phyloP scores from a whole-genome alignment of 192 early-diverging fungal species.

The Entomortierella beljakovae region DNA sequence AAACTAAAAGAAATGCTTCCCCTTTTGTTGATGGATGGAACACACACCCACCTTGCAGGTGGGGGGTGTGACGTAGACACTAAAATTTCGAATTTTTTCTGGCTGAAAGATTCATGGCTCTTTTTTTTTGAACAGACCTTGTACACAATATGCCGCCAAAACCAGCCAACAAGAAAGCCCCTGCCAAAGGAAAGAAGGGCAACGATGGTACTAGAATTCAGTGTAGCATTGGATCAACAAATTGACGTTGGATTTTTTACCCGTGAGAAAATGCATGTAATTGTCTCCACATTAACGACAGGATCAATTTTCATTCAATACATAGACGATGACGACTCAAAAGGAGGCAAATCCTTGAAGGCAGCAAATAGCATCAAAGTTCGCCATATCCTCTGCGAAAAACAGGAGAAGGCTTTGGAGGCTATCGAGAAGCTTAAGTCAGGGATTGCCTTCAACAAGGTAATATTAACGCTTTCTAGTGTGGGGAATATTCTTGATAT shows the following conservation, averaged over 20 bases:
- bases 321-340: conserved; percentile 42
- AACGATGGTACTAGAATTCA: conserved; percentile 25
- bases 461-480: too few relatives aligned
- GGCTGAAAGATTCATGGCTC: too few relatives aligned
- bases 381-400: conserved; percentile 89
- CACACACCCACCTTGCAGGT: neutral
- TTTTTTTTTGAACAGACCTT: too few relatives aligned
- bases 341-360: conserved; percentile 68
- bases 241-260: neutral
- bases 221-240: neutral
- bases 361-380: conserved; percentile 72
- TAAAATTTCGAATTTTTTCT: neutral
- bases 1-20: neutral
- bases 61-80: neutral
- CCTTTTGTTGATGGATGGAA: neutral
- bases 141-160: conserved; percentile 43
- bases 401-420: conserved; percentile 76
- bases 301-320: too few relatives aligned
- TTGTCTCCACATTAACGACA: neutral
- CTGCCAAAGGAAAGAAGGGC: conserved; percentile 46
- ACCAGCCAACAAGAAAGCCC: conserved; percentile 36
- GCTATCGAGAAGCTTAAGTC: conserved; percentile 73
- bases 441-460: conserved; percentile 49
- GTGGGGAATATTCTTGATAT: conserved; percentile 22
- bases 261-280: neutral